These are phyloP conservation scores for Ophiosphaerella herpotricha DNA, from an alignment of 2,329 filamentous ascomycete genomes.

Conservation along the genomic window DNA sequence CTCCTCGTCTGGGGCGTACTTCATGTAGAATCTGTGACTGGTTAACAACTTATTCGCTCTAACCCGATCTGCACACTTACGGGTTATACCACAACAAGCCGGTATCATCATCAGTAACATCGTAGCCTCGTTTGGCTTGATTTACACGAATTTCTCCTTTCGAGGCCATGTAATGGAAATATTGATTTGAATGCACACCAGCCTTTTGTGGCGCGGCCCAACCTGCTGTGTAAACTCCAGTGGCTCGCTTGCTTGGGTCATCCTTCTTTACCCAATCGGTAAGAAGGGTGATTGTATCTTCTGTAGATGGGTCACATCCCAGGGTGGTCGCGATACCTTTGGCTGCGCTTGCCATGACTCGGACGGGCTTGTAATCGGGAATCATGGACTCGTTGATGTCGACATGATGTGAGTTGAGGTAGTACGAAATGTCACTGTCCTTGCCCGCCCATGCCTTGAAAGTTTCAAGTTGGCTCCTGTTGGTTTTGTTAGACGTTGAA, in stretches of 20 bases:
- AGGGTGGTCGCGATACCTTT: slow-evolving; percentile 78
- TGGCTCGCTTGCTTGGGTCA: slow-evolving; percentile 72
- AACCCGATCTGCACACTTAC: slow-evolving; percentile 44
- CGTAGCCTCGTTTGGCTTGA: slow-evolving; percentile 92
- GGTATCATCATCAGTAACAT: slow-evolving; percentile 80
- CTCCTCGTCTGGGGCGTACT: slow-evolving; percentile 90
- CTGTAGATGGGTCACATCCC: slow-evolving; percentile 79
- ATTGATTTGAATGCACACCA: slow-evolving; percentile 95
- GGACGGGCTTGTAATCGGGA: slow-evolving; percentile 75
- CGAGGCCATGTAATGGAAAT: slow-evolving; percentile 90
- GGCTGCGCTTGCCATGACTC: slow-evolving; percentile 77
- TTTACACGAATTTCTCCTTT: slow-evolving; percentile 87
- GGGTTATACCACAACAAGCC: slow-evolving; percentile 87
- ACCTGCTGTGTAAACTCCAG: slow-evolving; percentile 88
- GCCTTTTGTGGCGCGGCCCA: slow-evolving; percentile 94
- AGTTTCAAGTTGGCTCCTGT: slow-evolving; percentile 87
- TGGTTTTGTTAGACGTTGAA: slow-evolving; percentile 68
- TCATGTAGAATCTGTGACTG: slow-evolving; percentile 77
- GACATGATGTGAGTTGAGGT: slow-evolving; percentile 92
- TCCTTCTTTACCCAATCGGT: slow-evolving; percentile 83
- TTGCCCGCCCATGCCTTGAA: slow-evolving; percentile 94
- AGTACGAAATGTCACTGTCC: slow-evolving; percentile 93
- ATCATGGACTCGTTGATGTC: slow-evolving; percentile 95
- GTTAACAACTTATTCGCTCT: slow-evolving; percentile 9
- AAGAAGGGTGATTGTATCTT: slow-evolving; percentile 90